A percentile compares a stretch with the other conserved stretches of the same genome.
Conservation (phyloP, 2,329 filamentous ascomycete species). For the Fusarium burgessii region DNA sequence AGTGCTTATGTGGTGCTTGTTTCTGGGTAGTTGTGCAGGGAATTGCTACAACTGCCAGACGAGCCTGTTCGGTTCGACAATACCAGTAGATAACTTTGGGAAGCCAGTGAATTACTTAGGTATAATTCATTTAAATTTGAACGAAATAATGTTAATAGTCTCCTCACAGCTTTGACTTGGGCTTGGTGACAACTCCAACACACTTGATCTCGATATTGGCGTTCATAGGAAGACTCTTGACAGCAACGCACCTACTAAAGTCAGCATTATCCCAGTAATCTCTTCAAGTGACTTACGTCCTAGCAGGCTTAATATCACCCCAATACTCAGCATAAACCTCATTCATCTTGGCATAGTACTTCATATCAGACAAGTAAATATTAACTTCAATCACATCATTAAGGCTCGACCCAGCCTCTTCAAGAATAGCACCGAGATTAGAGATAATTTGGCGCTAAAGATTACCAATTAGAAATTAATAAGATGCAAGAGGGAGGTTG, state of each 20-base stretch:
- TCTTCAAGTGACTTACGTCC: conserved; percentile 45
- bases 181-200: conserved; percentile 39
- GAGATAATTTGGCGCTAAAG: conserved; percentile 69
- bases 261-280: background rate
- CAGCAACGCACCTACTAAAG: conserved; percentile 46
- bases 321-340: conserved; percentile 78
- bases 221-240: conserved; percentile 48
- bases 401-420: conserved; percentile 73
- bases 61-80: too few species aligned
- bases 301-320: conserved; percentile 57
- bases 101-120: too few species aligned
- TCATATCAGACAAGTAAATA: conserved; percentile 79
- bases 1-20: too few species aligned
- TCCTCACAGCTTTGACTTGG: conserved; percentile 30
- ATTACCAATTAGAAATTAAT: background rate
- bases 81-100: too few species aligned
- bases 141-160: too few species aligned
- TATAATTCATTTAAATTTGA: too few species aligned
- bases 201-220: conserved; percentile 51
- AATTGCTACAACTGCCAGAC: too few species aligned
- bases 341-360: conserved; percentile 80
- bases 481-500: background rate
- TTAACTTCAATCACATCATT: conserved; percentile 76
- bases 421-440: conserved; percentile 76
- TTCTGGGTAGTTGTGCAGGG: too few species aligned